Evolutionary conservation across 2,329 filamentous ascomycete genomes (phyloP).

Genomic region (Paecilomyces sp.): DNA sequence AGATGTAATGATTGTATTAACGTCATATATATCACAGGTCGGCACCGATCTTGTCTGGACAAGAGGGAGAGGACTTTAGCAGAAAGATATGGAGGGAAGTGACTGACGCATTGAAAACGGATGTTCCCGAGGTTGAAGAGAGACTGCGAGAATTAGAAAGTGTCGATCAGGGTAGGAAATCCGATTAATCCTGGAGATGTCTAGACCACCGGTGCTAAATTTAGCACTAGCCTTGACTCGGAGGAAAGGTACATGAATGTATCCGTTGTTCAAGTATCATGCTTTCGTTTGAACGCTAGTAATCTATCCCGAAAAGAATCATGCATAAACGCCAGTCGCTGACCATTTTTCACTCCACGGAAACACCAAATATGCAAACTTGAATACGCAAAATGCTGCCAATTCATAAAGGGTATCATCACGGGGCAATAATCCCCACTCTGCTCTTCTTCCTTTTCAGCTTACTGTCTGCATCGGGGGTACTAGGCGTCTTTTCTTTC

Average conservation of each 20-base stretch:
- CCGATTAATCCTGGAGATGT: neutral
- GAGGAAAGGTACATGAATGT: neutral
- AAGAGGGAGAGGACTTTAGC: neutral
- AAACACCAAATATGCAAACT: neutral
- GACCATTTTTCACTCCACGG: neutral
- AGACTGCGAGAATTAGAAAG: neutral
- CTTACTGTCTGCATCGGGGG: slow-evolving; percentile 26
- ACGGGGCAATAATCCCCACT: slow-evolving; percentile 16
- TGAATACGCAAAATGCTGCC: neutral
- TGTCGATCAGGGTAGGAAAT: neutral
- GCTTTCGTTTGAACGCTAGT: neutral
- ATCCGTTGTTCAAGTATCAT: neutral
- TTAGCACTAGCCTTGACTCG: neutral
- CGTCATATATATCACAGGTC: neutral
- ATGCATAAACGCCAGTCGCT: neutral
- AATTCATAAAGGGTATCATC: slow-evolving; percentile 16
- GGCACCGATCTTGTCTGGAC: neutral
- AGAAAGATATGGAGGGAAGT: neutral
- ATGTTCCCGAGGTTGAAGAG: neutral
- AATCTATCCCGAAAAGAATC: neutral
- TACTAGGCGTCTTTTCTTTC: slow-evolving; percentile 25
- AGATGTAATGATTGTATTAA: neutral
- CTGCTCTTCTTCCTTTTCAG: slow-evolving; percentile 29
- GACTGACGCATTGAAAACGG: neutral
- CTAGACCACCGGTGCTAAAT: too few species aligned